Percentiles rank a stretch among this genome's conserved stretches.
phyloP scores from a whole-genome alignment of 345 rosid species.

The Populus deltoides region DNA sequence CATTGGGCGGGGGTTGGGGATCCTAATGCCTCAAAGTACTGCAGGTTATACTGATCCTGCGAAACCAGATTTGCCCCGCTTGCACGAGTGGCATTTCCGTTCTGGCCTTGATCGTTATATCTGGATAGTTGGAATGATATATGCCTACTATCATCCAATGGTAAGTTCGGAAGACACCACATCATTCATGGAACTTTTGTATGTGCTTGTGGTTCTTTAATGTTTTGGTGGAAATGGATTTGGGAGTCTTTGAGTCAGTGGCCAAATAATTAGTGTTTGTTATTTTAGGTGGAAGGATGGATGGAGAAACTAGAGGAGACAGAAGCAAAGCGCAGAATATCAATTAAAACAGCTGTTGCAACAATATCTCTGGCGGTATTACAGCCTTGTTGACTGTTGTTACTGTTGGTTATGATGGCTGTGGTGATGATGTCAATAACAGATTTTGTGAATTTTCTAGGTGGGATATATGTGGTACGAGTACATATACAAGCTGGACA shows the following conservation, averaged over 20 bases:
- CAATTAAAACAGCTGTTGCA: constrained; percentile 64
- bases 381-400: constrained; percentile 3
- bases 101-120: constrained; percentile 99
- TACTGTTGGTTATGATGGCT: background rate
- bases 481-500: constrained; percentile 91
- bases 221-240: constrained; percentile 7
- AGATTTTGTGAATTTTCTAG: constrained; percentile 41
- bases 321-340: constrained; percentile 60
- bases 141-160: constrained; percentile 98
- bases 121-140: constrained; percentile 98
- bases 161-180: constrained; percentile 45
- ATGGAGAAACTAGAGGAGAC: constrained; percentile 96
- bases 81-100: constrained; percentile 99
- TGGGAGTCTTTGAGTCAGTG: constrained; percentile 6
- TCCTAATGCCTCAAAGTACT: constrained; percentile 23
- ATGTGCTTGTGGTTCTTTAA: constrained; percentile 11
- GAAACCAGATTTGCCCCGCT: constrained; percentile 57
- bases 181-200: background rate
- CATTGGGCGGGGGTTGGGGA: background rate
- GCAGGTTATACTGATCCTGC: constrained; percentile 94
- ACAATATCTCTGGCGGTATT: constrained; percentile 54
- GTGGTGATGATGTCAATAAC: constrained; percentile 5
- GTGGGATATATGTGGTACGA: constrained; percentile 82
- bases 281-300: constrained; percentile 83
- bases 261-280: constrained; percentile 10